phyloP scores from a whole-genome alignment of 2,329 filamentous ascomycete genomes.

The Microcyclospora pomicola region DNA sequence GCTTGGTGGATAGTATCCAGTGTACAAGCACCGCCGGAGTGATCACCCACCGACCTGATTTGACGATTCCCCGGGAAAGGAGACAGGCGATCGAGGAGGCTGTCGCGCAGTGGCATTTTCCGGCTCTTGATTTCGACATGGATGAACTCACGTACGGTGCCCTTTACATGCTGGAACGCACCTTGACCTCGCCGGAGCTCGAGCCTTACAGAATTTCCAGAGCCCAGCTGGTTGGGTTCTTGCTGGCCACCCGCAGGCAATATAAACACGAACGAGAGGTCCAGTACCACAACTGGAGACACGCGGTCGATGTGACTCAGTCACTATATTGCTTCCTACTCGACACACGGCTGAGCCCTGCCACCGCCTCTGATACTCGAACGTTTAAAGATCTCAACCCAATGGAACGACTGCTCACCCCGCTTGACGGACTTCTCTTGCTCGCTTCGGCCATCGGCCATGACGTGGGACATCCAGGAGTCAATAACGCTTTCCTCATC shows the following conservation, averaged over 20 bases:
- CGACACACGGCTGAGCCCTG: conserved; percentile 42
- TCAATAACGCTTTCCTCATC: conserved; percentile 93
- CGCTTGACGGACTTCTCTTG: conserved; percentile 78
- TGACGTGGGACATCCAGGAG: conserved; percentile 91
- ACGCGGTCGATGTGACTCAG: conserved; percentile 91
- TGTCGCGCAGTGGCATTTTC: conserved; percentile 74
- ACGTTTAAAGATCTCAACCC: conserved; percentile 30
- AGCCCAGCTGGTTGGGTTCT: conserved; percentile 61
- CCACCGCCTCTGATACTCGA: conserved; percentile 45
- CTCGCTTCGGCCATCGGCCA: conserved; percentile 95
- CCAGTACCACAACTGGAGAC: conserved; percentile 87
- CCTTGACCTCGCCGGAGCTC: conserved; percentile 66
- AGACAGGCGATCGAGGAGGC: conserved; percentile 45
- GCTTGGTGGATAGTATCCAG: conserved; percentile 17
- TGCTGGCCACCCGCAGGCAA: conserved; percentile 78
- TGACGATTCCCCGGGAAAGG: conserved; percentile 54
- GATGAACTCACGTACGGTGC: conserved; percentile 80
- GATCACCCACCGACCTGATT: conserved; percentile 34
- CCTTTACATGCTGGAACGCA: conserved; percentile 81
- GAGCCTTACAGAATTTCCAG: conserved; percentile 40
- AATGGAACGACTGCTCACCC: conserved; percentile 64
- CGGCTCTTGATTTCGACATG: conserved; percentile 75
- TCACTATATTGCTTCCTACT: conserved; percentile 86
- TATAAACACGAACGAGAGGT: conserved; percentile 55
- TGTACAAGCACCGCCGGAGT: conserved; percentile 6